Evolutionary conservation across 2,329 filamentous ascomycete genomes (phyloP).

Genomic region (Neofusicoccum cordaticola): DNA sequence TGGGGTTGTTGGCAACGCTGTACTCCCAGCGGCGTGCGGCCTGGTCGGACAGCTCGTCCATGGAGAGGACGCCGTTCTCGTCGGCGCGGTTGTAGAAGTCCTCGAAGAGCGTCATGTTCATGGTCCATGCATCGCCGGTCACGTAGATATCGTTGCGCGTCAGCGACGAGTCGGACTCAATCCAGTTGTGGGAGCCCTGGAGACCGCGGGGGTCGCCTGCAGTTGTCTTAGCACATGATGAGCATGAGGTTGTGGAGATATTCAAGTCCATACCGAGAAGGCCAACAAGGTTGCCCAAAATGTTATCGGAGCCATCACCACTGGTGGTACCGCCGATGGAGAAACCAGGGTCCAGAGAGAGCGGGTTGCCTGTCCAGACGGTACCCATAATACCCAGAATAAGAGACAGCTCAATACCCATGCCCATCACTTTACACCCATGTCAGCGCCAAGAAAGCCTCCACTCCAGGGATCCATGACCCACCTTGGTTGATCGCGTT

Average conservation of each 20-base stretch:
- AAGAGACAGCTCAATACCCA: constrained; percentile 28
- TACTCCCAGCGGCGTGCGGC: constrained; percentile 42
- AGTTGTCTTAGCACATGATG: background rate
- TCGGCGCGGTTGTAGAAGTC: constrained; percentile 40
- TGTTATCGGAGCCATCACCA: constrained; percentile 35
- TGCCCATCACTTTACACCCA: constrained; percentile 23
- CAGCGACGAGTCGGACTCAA: constrained; percentile 54
- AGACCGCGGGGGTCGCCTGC: constrained; percentile 47
- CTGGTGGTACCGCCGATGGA: constrained; percentile 23
- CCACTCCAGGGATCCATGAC: background rate
- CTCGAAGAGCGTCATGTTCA: constrained; percentile 54
- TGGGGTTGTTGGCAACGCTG: constrained; percentile 49
- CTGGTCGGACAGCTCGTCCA: constrained; percentile 29
- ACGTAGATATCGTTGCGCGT: constrained; percentile 54
- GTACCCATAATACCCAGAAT: constrained; percentile 32
- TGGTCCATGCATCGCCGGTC: constrained; percentile 49
- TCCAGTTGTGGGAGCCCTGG: constrained; percentile 53
- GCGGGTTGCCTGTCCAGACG: constrained; percentile 43
- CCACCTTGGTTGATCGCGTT: constrained; percentile 11
- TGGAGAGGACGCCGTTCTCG: constrained; percentile 22
- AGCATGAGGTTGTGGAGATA: background rate
- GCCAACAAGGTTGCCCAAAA: constrained; percentile 38
- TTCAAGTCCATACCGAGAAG: constrained; percentile 37
- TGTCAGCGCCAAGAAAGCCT: background rate
- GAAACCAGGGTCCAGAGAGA: constrained; percentile 46